Percentiles rank a stretch among this genome's conserved stretches.
Conservation (phyloP, 2,329 filamentous ascomycete genomes). For the Aspergillus nomiae region DNA sequence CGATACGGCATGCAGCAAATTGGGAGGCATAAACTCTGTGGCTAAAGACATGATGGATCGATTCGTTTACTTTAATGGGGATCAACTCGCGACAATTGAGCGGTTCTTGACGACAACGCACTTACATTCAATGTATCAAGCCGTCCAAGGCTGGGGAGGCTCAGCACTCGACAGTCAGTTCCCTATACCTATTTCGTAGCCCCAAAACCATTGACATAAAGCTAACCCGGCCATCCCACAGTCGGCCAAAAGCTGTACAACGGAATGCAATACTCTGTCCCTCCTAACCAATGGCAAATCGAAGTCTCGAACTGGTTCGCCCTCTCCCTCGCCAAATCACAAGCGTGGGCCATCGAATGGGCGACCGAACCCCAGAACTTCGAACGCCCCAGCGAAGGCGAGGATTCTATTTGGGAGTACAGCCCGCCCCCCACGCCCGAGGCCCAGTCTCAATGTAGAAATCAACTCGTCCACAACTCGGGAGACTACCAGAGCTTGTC, state of each 20-base stretch:
- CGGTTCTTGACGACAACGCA: background rate
- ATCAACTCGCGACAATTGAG: background rate
- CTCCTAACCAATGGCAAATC: conserved; percentile 38
- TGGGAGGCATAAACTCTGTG: background rate
- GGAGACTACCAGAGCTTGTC: conserved; percentile 1
- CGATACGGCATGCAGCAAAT: conserved; percentile 19
- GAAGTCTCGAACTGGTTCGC: conserved; percentile 36
- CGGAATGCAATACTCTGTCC: conserved; percentile 14
- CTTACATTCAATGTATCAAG: background rate
- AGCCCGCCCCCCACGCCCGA: background rate
- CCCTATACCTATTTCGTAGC: background rate
- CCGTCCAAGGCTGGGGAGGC: background rate
- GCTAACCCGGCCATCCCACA: background rate
- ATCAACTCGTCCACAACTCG: background rate
- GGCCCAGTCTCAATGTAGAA: background rate
- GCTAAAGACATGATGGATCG: background rate
- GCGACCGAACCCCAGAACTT: conserved; percentile 15
- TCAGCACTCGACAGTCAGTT: background rate
- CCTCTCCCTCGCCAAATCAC: conserved; percentile 30
- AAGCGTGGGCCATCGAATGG: conserved; percentile 26
- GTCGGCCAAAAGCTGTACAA: background rate
- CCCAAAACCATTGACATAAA: too few species aligned
- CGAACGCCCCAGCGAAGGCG: background rate
- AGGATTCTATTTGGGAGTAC: background rate
- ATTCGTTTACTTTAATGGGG: background rate